Conservation (phyloP, 495 filamentous ascomycete species). For the Hypomontagnella submonticulosa region DNA sequence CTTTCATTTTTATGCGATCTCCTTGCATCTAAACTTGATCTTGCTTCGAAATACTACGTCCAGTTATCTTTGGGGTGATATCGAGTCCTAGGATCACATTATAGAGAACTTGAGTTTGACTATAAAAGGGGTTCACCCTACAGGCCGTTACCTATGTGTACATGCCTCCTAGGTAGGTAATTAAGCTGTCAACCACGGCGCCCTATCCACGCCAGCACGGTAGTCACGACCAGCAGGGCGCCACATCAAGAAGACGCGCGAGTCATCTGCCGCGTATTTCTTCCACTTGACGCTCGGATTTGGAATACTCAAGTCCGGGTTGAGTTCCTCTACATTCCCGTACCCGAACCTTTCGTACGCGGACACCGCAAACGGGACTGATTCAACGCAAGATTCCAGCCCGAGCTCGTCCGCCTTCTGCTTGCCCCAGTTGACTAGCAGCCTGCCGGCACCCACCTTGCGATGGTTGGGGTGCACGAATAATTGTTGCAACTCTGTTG, state of each 20-base stretch:
- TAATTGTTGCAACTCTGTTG: slow-evolving; percentile 45
- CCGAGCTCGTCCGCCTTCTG: slow-evolving; percentile 53
- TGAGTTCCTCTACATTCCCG: slow-evolving; percentile 20
- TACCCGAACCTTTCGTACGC: slow-evolving; percentile 55
- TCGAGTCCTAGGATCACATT: no score
- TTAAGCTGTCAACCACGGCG: slow-evolving; percentile 5
- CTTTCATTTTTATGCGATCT: no score
- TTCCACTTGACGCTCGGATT: slow-evolving; percentile 36
- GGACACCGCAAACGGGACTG: slow-evolving; percentile 49
- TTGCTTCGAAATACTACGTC: no score
- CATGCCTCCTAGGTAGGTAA: no score
- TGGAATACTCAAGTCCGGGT: slow-evolving; percentile 23
- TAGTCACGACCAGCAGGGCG: slow-evolving; percentile 24
- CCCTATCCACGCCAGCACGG: slow-evolving; percentile 8
- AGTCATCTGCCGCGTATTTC: slow-evolving; percentile 18
- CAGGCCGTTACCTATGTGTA: no score
- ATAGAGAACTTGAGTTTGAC: no score
- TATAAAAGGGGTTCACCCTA: no score
- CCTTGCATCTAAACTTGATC: no score
- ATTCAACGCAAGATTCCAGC: slow-evolving; percentile 52
- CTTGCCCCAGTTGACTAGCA: slow-evolving; percentile 57
- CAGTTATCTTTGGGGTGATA: no score
- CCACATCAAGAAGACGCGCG: slow-evolving; percentile 33
- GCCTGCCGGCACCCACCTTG: slow-evolving; percentile 46
- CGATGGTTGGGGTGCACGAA: slow-evolving; percentile 50